Percentiles rank a stretch among this genome's conserved stretches.
phyloP scores from a whole-genome alignment of 2,329 filamentous ascomycete genomes.

The Alternaria ventricosa region DNA sequence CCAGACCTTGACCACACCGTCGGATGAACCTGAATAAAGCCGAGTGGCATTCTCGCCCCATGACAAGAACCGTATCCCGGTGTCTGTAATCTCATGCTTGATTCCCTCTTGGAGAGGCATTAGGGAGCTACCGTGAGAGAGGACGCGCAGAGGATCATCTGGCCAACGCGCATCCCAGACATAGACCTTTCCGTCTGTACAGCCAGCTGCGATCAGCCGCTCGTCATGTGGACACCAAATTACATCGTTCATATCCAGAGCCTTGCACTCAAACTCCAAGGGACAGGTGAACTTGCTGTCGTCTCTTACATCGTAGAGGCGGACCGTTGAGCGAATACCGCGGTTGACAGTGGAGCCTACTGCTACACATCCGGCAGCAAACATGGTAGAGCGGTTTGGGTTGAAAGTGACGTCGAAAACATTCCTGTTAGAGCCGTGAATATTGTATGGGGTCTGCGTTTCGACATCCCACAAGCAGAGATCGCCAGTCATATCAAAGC shows the following conservation, averaged over 20 bases:
- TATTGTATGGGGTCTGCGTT: constrained; percentile 48
- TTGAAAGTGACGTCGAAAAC: constrained; percentile 68
- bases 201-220: constrained; percentile 63
- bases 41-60: constrained; percentile 62
- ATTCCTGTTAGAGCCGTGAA: constrained; percentile 58
- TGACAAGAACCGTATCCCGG: constrained; percentile 63
- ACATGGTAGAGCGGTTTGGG: constrained; percentile 47
- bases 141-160: constrained; percentile 54
- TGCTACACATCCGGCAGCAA: constrained; percentile 61
- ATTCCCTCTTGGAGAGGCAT: constrained; percentile 54
- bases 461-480: constrained; percentile 61
- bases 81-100: constrained; percentile 60
- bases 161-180: constrained; percentile 64
- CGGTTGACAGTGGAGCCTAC: constrained; percentile 45
- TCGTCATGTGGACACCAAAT: constrained; percentile 59
- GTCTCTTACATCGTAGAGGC: constrained; percentile 57
- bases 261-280: constrained; percentile 62
- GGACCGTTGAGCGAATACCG: constrained; percentile 58
- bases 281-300: constrained; percentile 31
- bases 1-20: constrained; percentile 67
- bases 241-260: constrained; percentile 67
- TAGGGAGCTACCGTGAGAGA: constrained; percentile 60
- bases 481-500: constrained; percentile 56
- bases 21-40: constrained; percentile 66
- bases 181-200: constrained; percentile 66